phyloP scores from a whole-genome alignment of 1,139 yeast genomes.

The Debaryomyces singareniensis region DNA sequence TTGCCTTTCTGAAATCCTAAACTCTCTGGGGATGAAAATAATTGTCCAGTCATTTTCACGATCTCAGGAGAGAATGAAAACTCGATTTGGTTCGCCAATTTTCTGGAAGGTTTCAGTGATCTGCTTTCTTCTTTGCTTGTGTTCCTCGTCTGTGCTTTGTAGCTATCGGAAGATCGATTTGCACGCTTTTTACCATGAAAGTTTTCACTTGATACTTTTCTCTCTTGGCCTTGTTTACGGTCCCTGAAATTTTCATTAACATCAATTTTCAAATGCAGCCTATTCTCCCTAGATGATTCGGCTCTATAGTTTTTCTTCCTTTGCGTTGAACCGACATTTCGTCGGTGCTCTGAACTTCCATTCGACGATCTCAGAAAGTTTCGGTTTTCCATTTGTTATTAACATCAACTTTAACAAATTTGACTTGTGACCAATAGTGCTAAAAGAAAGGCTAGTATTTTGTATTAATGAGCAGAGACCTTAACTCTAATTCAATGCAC shows the following conservation, averaged over 20 bases:
- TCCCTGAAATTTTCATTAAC: constrained; percentile 1
- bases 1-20: constrained; percentile 22
- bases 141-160: neutral
- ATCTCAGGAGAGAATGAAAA: constrained; percentile 11
- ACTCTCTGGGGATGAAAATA: constrained; percentile 20
- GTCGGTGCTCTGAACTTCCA: neutral
- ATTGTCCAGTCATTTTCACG: constrained; percentile 20
- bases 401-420: neutral
- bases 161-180: constrained; percentile 11
- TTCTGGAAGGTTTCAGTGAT: too few relatives aligned
- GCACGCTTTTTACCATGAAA: constrained; percentile 13
- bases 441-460: too few relatives aligned
- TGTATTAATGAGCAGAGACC: too few relatives aligned
- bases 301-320: neutral
- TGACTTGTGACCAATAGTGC: too few relatives aligned
- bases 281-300: neutral
- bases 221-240: constrained; percentile 1
- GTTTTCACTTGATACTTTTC: constrained; percentile 1
- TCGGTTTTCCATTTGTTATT: neutral
- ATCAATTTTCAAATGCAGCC: neutral
- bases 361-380: neutral
- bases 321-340: neutral
- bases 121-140: neutral
- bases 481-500: too few relatives aligned
- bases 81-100: neutral